phyloP scores from a whole-genome alignment of 2,329 filamentous ascomycete genomes.

The Colletotrichum magnum region DNA sequence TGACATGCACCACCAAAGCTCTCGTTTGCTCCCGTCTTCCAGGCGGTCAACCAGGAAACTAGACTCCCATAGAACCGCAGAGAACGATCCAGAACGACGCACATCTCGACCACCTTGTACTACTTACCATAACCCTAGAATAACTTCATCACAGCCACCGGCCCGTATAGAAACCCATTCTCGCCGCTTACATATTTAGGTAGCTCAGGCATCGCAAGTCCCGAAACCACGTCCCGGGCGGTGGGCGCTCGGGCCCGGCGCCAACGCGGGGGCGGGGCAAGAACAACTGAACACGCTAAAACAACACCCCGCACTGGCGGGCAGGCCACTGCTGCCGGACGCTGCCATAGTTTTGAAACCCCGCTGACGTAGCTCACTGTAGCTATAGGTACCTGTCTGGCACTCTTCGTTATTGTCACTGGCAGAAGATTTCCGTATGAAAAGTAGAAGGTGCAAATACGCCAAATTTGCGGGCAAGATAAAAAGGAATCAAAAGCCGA shows the following conservation, averaged over 20 bases:
- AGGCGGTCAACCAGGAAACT: no score
- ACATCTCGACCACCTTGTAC: no score
- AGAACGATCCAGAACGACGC: no score
- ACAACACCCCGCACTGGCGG: conserved; percentile 16
- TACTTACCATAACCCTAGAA: background rate
- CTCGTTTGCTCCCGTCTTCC: no score
- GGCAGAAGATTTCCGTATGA: background rate
- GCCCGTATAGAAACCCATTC: background rate
- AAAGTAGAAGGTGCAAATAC: no score
- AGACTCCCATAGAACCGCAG: no score
- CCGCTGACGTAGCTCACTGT: background rate
- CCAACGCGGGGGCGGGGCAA: conserved; percentile 32
- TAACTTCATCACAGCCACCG: background rate
- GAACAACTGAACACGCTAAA: conserved; percentile 6
- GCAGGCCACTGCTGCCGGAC: background rate
- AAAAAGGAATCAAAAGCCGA: no score
- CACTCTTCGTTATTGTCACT: background rate
- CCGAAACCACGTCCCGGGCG: conserved; percentile 12
- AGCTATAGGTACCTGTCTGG: no score
- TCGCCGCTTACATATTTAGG: conserved; percentile 1
- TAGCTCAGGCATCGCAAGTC: conserved; percentile 6
- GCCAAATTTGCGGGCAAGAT: no score
- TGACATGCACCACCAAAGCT: no score
- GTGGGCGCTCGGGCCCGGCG: conserved; percentile 13
- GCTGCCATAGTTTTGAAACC: conserved; percentile 1